phyloP scores from a whole-genome alignment of 805 yeast species.

The Candida pseudofarinosa region DNA sequence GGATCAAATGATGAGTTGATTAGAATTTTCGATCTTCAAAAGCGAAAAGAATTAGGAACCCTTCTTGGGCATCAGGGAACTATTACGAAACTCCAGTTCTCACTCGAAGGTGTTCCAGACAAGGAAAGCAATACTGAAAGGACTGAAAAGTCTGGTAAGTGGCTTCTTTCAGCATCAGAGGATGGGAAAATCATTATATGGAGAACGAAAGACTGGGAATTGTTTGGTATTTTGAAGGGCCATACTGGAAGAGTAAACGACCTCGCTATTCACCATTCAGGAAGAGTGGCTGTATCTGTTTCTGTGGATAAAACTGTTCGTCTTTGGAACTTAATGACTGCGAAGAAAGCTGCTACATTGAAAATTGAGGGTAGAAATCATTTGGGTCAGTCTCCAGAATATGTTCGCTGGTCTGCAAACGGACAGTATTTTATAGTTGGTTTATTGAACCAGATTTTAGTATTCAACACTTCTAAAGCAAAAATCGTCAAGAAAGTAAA shows the following conservation, averaged over 20 bases:
- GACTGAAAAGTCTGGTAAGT: slow-evolving; percentile 56
- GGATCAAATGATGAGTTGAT: slow-evolving; percentile 97
- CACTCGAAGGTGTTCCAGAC: slow-evolving; percentile 39
- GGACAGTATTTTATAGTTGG: slow-evolving; percentile 82
- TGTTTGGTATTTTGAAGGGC: slow-evolving; percentile 82
- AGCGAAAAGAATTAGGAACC: slow-evolving; percentile 90
- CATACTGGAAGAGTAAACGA: slow-evolving; percentile 83
- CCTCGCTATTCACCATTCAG: slow-evolving; percentile 83
- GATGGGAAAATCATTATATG: slow-evolving; percentile 88
- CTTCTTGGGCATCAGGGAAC: slow-evolving; percentile 86
- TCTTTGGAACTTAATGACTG: slow-evolving; percentile 96
- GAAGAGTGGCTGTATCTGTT: slow-evolving; percentile 85
- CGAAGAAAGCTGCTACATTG: slow-evolving; percentile 82
- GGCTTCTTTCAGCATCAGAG: slow-evolving; percentile 88
- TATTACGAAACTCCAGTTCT: slow-evolving; percentile 71
- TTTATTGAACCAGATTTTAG: slow-evolving; percentile 55
- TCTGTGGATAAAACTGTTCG: slow-evolving; percentile 80
- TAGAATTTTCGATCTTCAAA: slow-evolving; percentile 88
- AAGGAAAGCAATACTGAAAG: slow-evolving; percentile 11
- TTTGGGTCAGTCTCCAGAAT: slow-evolving; percentile 59
- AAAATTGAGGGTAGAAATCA: slow-evolving; percentile 69
- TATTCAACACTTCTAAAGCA: slow-evolving; percentile 64
- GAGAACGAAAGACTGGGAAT: slow-evolving; percentile 97
- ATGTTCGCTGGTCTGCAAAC: slow-evolving; percentile 59
- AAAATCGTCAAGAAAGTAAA: slow-evolving; percentile 51